A percentile compares a stretch with the other conserved stretches of the same genome.
Conservation (phyloP, 1,139 yeast species). For the Magnusiomyces ingens region DNA sequence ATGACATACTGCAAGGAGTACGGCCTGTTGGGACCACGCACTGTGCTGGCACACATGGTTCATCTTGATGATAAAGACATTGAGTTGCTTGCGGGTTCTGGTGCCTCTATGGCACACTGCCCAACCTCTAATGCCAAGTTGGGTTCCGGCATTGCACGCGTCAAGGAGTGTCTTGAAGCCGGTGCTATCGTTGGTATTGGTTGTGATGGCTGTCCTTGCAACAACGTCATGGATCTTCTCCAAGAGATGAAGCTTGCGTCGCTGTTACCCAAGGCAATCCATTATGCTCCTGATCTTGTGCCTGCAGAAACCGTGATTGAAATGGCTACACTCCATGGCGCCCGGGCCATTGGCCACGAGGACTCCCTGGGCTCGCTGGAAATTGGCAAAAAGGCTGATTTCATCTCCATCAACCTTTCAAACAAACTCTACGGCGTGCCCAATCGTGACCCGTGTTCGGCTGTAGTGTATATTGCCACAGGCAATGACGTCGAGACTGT, state of each 20-base stretch:
- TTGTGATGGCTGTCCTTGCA: constrained; percentile 27
- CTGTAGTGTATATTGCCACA: constrained; percentile 26
- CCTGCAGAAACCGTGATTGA: constrained; percentile 28
- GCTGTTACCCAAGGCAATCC: constrained; percentile 27
- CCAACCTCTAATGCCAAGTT: constrained; percentile 32
- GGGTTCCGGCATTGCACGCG: constrained; percentile 28
- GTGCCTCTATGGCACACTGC: constrained; percentile 29
- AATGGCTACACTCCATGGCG: constrained; percentile 26
- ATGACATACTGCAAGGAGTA: constrained; percentile 24
- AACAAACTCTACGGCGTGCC: constrained; percentile 22
- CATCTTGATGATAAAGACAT: constrained; percentile 28
- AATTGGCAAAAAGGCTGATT: constrained; percentile 28
- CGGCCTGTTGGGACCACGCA: constrained; percentile 25
- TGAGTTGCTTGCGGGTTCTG: constrained; percentile 22
- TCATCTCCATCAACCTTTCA: constrained; percentile 22
- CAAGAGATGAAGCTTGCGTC: constrained; percentile 30
- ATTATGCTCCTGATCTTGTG: constrained; percentile 23
- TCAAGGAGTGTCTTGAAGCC: constrained; percentile 26
- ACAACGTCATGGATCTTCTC: constrained; percentile 25
- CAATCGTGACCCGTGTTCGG: constrained; percentile 20
- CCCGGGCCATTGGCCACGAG: constrained; percentile 19
- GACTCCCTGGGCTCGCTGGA: constrained; percentile 23
- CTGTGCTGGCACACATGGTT: constrained; percentile 25
- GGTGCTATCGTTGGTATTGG: constrained; percentile 28
- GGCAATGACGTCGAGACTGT: constrained; percentile 25